phyloP scores from a whole-genome alignment of 2,329 filamentous ascomycete genomes.

The Cladosporium sphaerospermum region DNA sequence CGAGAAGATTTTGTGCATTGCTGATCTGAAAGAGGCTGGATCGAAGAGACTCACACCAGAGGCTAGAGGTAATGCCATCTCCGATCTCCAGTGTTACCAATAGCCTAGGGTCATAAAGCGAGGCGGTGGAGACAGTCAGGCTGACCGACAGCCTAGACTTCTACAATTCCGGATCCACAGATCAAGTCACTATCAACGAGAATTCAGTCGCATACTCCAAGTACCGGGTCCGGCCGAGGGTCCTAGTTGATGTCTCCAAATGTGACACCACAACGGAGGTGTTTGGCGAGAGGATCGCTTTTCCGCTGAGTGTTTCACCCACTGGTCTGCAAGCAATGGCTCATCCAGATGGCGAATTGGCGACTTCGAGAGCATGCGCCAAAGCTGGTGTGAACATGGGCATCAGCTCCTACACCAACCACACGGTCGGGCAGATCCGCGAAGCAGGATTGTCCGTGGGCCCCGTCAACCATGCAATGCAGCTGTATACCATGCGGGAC shows the following conservation, averaged over 20 bases:
- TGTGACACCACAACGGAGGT: constrained; percentile 38
- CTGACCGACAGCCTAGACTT: constrained; percentile 37
- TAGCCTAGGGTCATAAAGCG: not conserved
- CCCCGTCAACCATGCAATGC: constrained; percentile 45
- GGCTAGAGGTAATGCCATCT: constrained; percentile 13
- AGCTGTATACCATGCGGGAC: constrained; percentile 50
- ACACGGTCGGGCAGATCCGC: constrained; percentile 42
- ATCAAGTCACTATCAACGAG: constrained; percentile 47
- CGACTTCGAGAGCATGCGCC: constrained; percentile 42
- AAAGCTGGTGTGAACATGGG: constrained; percentile 42
- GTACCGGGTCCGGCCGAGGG: constrained; percentile 32
- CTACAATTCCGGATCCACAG: constrained; percentile 54
- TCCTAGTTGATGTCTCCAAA: constrained; percentile 33
- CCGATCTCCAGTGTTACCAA: not conserved
- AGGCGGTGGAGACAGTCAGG: not conserved
- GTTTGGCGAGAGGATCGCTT: constrained; percentile 36
- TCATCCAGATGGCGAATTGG: constrained; percentile 46
- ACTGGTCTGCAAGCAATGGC: constrained; percentile 47
- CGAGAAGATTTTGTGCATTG: constrained; percentile 20
- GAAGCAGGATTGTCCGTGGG: constrained; percentile 28
- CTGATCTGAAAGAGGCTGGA: constrained; percentile 18
- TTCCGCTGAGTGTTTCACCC: constrained; percentile 49
- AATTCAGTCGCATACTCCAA: constrained; percentile 48
- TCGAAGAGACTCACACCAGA: constrained; percentile 14
- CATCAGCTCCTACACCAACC: constrained; percentile 43